phyloP scores from a whole-genome alignment of 129 eudicot genomes.

The Daucus carota region DNA sequence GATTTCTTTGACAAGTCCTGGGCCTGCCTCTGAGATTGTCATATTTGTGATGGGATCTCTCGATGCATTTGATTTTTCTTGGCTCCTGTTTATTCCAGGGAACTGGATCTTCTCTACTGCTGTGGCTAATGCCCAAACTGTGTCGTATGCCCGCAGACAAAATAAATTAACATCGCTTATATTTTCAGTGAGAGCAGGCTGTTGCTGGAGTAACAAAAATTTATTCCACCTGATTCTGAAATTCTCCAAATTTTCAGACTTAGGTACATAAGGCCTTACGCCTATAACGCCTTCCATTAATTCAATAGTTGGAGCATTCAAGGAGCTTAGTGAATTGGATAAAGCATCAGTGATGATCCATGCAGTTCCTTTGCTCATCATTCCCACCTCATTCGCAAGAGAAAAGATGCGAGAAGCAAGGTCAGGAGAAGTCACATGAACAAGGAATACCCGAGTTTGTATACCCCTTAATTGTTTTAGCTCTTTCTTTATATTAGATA shows the following conservation, averaged over 20 bases:
- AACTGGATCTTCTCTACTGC: constrained; percentile 9
- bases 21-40: constrained; percentile 24
- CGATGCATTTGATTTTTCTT: not conserved
- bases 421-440: constrained; percentile 20
- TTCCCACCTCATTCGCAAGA: constrained; percentile 19
- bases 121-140: constrained; percentile 16
- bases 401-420: constrained; percentile 21
- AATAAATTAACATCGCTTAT: not conserved
- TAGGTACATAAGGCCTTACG: constrained; percentile 19
- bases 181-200: not conserved
- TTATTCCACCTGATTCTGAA: constrained; percentile 25
- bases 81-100: not conserved
- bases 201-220: not conserved
- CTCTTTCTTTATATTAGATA: constrained; percentile 12
- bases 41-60: constrained; percentile 8
- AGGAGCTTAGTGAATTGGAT: constrained; percentile 7
- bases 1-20: constrained; percentile 17
- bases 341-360: constrained; percentile 29
- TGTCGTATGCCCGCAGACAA: constrained; percentile 33
- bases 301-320: constrained; percentile 11
- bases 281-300: constrained; percentile 33
- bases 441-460: constrained; percentile 34
- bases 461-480: constrained; percentile 14
- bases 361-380: constrained; percentile 15
- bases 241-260: not conserved